Evolutionary conservation across 495 filamentous ascomycete species (phyloP).

Genomic region (Neurospora sp.): DNA sequence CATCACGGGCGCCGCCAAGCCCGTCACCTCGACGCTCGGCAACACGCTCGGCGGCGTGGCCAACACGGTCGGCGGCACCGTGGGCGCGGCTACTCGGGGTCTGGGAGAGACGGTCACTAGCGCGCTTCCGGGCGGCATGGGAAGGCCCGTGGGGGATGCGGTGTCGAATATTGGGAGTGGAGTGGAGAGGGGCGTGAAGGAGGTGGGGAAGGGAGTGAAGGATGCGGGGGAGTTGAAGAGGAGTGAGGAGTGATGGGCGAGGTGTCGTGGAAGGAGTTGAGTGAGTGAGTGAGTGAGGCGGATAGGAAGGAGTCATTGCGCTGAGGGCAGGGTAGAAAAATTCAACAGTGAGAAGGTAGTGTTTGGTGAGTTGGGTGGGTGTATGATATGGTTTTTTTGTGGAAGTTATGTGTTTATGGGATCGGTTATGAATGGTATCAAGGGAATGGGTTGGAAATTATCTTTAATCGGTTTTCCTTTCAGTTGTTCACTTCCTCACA

Average conservation of each 20-base stretch:
- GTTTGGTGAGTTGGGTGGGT: neutral
- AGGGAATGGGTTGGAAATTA: neutral
- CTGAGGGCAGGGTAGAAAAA: too few species aligned
- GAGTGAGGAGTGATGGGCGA: neutral
- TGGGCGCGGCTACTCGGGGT: slow-evolving; percentile 51
- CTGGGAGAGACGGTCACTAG: slow-evolving; percentile 52
- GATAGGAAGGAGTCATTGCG: too few species aligned
- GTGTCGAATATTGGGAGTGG: slow-evolving; percentile 45
- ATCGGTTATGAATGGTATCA: too few species aligned
- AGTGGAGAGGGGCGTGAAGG: slow-evolving; percentile 42
- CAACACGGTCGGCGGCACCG: slow-evolving; percentile 54
- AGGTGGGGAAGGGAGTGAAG: slow-evolving; percentile 48
- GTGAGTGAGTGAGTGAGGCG: too few species aligned
- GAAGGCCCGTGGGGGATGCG: slow-evolving; percentile 52
- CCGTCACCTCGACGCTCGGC: slow-evolving; percentile 43
- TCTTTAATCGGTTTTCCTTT: neutral
- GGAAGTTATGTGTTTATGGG: neutral
- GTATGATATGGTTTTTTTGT: neutral
- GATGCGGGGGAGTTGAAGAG: slow-evolving; percentile 51
- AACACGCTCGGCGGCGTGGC: slow-evolving; percentile 38
- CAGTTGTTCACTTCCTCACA: neutral
- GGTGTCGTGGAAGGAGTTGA: too few species aligned
- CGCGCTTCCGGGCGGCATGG: slow-evolving; percentile 45
- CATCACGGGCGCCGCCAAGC: slow-evolving; percentile 29
- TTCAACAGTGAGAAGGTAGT: neutral